A percentile compares a stretch with the other conserved stretches of the same genome.
Conservation (phyloP, 305 asterid species). For the Caryopteris hybrid region DNA sequence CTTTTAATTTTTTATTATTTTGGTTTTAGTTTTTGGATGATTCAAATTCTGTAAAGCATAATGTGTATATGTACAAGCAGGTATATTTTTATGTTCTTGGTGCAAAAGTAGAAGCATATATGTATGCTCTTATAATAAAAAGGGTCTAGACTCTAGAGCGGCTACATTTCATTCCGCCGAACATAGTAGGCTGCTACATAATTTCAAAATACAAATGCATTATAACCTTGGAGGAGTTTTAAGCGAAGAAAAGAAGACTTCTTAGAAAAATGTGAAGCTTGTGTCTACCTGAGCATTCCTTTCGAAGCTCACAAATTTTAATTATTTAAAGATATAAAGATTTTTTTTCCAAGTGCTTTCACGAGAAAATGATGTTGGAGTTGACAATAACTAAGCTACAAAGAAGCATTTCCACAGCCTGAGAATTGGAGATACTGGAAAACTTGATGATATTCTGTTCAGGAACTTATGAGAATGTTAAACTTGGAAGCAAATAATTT, state of each 20-base stretch:
- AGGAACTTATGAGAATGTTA: background rate
- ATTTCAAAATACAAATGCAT: background rate
- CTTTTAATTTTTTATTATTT: background rate
- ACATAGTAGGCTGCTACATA: background rate
- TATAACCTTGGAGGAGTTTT: background rate
- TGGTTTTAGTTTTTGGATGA: background rate
- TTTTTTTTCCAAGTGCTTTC: background rate
- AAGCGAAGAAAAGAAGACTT: background rate
- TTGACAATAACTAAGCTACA: background rate
- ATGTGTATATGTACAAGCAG: background rate
- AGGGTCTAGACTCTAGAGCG: background rate
- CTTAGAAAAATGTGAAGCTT: background rate
- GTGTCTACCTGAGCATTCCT: background rate
- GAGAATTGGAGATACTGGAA: background rate
- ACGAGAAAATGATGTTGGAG: background rate
- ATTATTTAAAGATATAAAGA: background rate
- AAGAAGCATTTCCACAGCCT: background rate
- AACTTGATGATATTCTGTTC: background rate
- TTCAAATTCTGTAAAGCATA: background rate
- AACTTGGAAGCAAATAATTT: background rate
- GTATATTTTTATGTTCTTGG: background rate
- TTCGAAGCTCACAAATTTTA: background rate
- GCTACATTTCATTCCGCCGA: background rate
- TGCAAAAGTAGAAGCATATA: background rate
- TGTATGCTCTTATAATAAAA: background rate